Evolutionary conservation across 73 alveolate genomes (phyloP).

Genomic region (Tetrahymena malaccensis): DNA sequence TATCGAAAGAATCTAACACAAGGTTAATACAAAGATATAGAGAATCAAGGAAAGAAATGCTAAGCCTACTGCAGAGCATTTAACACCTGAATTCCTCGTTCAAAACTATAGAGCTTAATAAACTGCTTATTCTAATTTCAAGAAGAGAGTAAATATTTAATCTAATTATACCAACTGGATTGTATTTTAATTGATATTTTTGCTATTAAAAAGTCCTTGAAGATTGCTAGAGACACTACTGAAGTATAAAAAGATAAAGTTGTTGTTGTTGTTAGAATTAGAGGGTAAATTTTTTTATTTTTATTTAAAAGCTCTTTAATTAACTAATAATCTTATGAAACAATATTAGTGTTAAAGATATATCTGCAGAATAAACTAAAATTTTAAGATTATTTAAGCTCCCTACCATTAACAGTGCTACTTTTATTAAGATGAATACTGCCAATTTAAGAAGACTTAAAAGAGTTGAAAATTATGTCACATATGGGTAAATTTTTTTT

Average conservation of each 20-base stretch:
- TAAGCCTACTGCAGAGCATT: slow-evolving; percentile 9
- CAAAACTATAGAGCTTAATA: slow-evolving; percentile 13
- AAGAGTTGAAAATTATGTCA: slow-evolving; percentile 23
- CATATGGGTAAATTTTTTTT: slow-evolving; percentile 25
- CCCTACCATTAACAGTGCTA: slow-evolving; percentile 18
- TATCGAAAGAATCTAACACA: slow-evolving; percentile 4
- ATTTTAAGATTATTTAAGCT: slow-evolving; percentile 9
- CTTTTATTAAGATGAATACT: slow-evolving; percentile 2
- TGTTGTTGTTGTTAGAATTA: slow-evolving; percentile 34
- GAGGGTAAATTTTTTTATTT: slow-evolving; percentile 10
- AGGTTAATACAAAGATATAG: slow-evolving; percentile 15
- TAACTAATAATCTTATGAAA: neutral
- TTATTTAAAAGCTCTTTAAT: neutral
- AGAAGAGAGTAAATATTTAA: neutral
- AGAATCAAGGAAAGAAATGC: slow-evolving; percentile 8
- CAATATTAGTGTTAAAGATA: slow-evolving; percentile 15
- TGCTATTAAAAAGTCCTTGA: neutral
- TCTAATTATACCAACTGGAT: neutral
- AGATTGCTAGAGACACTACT: slow-evolving; percentile 5
- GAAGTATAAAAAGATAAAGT: slow-evolving; percentile 13
- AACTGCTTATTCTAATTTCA: slow-evolving; percentile 31
- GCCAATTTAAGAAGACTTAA: slow-evolving; percentile 17
- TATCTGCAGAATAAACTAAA: slow-evolving; percentile 10
- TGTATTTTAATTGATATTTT: neutral
- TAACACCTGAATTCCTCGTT: slow-evolving; percentile 31